Base-by-base conservation (phyloP, 331 rosid species). In the Malus hybrid region DNA sequence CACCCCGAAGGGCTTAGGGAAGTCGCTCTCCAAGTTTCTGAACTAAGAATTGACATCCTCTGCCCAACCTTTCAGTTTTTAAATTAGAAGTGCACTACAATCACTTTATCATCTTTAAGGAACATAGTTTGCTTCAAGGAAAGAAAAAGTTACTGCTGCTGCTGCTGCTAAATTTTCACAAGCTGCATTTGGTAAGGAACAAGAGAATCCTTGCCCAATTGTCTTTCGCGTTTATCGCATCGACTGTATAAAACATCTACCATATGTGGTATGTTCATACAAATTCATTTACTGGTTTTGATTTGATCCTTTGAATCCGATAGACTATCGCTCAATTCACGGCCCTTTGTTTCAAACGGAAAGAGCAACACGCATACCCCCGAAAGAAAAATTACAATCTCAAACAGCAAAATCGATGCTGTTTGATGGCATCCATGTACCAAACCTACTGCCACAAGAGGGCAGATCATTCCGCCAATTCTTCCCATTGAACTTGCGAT, bases 331-430 rank as follows among this genome's bases (percentile, higher is more conserved):
- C 66, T 85, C 71, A 94, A 83, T 66, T 92, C 88, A 15, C 86
- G 90, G 57, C 95, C 97, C 89, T 80, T 90, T 83, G 99, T 94
- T 82, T 94, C 99, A 73, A 92, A n/a, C 3, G 99, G 96, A 76
- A 94, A 90, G 77, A 92, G 65, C 69, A 89, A 29, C 56, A 92
- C 96, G 69, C 93, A 85, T 55, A 90, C 72, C 77, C 97, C 99
- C 18, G 99, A 94, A 72, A 94, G 15, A 68, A 94, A 74, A 67
- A 89, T 82, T 73, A 90, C 83, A 22, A 90, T 70, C 87, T 72
- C 96, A 76, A 94, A 94, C 69, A 94, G 84, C 82, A 92, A 36
- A 75, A 94, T 85, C 68, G 97, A 84, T 27, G 57, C 59, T 60
- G 93, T 89, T 85, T 92, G 97, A 85, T 94, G 99, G 63, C 99